Conservation (phyloP, 257 asterid genomes). For the Nicotiana knightiana region DNA sequence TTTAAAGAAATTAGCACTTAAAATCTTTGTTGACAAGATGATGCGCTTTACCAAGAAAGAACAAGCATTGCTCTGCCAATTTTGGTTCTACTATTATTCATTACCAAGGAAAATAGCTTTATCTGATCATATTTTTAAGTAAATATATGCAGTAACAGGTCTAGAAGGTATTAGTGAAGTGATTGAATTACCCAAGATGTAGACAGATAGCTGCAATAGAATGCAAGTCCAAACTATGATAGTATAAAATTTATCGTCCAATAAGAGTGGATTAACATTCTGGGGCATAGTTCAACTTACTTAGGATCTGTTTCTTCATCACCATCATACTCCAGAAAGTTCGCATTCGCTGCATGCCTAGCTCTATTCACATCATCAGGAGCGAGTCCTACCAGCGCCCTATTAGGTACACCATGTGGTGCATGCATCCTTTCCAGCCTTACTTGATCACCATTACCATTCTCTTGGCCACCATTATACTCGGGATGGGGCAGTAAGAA, state of each 20-base stretch:
- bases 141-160: no score
- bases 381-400: conserved; percentile 35
- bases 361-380: conserved; percentile 41
- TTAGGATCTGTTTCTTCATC: conserved; percentile 67
- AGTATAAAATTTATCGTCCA: neutral
- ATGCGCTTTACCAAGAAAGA: no score
- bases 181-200: neutral
- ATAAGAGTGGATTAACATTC: neutral
- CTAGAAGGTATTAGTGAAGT: neutral
- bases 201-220: no score
- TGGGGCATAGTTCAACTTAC: conserved; percentile 41
- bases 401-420: conserved; percentile 54
- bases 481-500: conserved; percentile 90
- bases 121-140: no score
- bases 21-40: no score
- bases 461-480: conserved; percentile 66
- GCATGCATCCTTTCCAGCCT: conserved; percentile 66
- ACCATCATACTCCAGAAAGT: conserved; percentile 41
- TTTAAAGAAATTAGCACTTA: no score
- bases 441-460: conserved; percentile 63
- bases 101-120: no score
- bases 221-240: no score
- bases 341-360: conserved; percentile 40
- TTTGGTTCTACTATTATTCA: no score
- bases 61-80: no score